phyloP scores from a whole-genome alignment of 1,284 basidiomycete genomes.

The Macrocystidia cucumis region DNA sequence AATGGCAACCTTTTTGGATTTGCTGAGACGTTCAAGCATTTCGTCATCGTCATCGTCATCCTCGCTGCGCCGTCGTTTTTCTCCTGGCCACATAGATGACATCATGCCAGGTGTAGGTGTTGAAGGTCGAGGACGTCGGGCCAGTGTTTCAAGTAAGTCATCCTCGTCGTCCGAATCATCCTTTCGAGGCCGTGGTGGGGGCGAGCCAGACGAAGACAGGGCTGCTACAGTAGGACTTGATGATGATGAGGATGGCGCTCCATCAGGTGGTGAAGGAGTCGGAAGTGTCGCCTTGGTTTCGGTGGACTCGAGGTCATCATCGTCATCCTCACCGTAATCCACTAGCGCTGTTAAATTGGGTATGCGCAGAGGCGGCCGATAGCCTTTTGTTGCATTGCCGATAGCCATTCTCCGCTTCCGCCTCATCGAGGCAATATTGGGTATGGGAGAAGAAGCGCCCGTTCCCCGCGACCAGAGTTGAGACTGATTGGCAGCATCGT shows the following conservation, averaged over 20 bases:
- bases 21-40: conserved; percentile 45
- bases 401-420: conserved; percentile 46
- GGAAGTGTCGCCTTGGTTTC: conserved; percentile 8
- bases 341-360: conserved; percentile 53
- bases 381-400: conserved; percentile 26
- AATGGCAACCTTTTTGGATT: conserved; percentile 41
- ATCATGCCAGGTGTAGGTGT: conserved; percentile 35
- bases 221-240: conserved; percentile 27
- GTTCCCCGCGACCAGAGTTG: conserved; percentile 27
- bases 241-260: conserved; percentile 13
- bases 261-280: conserved; percentile 4
- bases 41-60: conserved; percentile 63
- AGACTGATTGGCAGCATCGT: conserved; percentile 26
- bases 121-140: conserved; percentile 34
- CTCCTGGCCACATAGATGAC: conserved; percentile 42
- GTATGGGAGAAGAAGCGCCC: conserved; percentile 21
- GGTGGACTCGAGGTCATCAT: conserved; percentile 18
- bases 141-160: conserved; percentile 43
- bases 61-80: conserved; percentile 58
- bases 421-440: conserved; percentile 35
- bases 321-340: conserved; percentile 67
- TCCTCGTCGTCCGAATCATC: conserved; percentile 48
- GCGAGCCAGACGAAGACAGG: conserved; percentile 18
- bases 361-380: conserved; percentile 36
- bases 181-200: conserved; percentile 26